These are phyloP conservation scores for Jamesozyma jinghongensis DNA, from an alignment of 805 yeast species.

Conservation along the genomic window DNA sequence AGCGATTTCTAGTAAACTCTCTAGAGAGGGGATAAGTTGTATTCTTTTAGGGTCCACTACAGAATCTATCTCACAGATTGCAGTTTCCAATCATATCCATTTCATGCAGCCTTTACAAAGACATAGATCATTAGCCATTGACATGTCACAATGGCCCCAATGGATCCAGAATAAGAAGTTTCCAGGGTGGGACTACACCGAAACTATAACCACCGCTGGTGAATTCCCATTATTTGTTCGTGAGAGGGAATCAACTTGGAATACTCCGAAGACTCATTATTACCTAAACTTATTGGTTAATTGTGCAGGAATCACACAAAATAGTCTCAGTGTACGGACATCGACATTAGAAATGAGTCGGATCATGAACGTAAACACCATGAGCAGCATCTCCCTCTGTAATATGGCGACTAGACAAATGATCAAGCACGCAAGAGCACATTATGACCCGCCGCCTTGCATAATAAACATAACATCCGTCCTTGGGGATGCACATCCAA, in stretches of 20 bases:
- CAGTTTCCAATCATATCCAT: conserved; percentile 6
- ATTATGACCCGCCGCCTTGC: conserved; percentile 6
- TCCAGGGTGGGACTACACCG: conserved; percentile 11
- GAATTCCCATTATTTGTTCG: not conserved
- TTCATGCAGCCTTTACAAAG: conserved; percentile 11
- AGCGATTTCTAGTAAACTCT: conserved; percentile 24
- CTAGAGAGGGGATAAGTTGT: conserved; percentile 21
- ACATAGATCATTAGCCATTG: conserved; percentile 22
- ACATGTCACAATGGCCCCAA: conserved; percentile 24
- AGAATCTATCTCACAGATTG: conserved; percentile 8
- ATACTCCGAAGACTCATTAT: conserved; percentile 6
- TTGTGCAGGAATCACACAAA: conserved; percentile 29
- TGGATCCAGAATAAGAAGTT: conserved; percentile 12
- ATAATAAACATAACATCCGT: conserved; percentile 27
- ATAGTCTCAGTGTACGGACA: conserved; percentile 16
- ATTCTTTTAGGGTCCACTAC: conserved; percentile 20
- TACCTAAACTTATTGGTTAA: conserved; percentile 20
- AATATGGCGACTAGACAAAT: conserved; percentile 17
- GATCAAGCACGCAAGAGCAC: conserved; percentile 8
- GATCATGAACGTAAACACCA: conserved; percentile 23
- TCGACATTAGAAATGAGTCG: conserved; percentile 8
- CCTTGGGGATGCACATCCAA: conserved; percentile 11
- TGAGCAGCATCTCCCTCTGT: conserved; percentile 20
- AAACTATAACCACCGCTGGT: not conserved
- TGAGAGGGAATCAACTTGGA: not conserved